Evolutionary conservation across 148 eudicot species (phyloP), one percentile per base, ranked within the genome.

Genomic region (Euryodendron excelsum): DNA sequence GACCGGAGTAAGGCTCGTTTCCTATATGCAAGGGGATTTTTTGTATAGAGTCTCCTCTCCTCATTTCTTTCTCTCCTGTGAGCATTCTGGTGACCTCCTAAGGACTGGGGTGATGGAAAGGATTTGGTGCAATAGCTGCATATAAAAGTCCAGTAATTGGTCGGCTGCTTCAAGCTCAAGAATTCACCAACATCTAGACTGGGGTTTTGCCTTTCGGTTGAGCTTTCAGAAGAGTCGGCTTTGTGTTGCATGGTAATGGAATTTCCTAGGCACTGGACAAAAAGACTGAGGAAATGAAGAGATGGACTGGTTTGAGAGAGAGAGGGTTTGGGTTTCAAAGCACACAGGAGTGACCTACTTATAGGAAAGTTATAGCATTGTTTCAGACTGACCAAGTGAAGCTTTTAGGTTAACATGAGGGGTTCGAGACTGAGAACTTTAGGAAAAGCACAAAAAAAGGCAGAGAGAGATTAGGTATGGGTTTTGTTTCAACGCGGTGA

Each of bases 41-140:
- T 31, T 61, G 13, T 31, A 37, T 18, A 62, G 0, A 14, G 71
- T 41, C 28, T 76, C 37, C 31, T 76, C 53, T 23, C 61, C 61
- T 75, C 47, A 15, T 18, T 50, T n/a, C 15, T 76, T n/a, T 64
- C 72, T 4, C 31, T 64, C 20, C 72, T 28, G 21, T 76, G 79
- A 62, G 79, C 72, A 45, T 65, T 76, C 34, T 76, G 79, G 23
- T 76, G 79, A 45, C 79, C 79, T 41, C 79, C 79, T n/a, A 76
- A 65, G 56, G 79, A 68, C 27, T 76, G 79, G 37, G 79, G 27
- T 34, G 79, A 76, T 33, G 79, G 68, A 33, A 76, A 76, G n/a
- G 31, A 3, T 64, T 65, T 76, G 15, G 45, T 12, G 66, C 79
- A 76, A 64, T 33, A 56, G 11, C 21, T 48, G 68, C 79, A 76